A percentile compares a stretch with the other conserved stretches of the same genome.
These are phyloP conservation scores for Mycena citricolor DNA, from an alignment of 1,284 basidiomycete genomes.

Conservation along the genomic window DNA sequence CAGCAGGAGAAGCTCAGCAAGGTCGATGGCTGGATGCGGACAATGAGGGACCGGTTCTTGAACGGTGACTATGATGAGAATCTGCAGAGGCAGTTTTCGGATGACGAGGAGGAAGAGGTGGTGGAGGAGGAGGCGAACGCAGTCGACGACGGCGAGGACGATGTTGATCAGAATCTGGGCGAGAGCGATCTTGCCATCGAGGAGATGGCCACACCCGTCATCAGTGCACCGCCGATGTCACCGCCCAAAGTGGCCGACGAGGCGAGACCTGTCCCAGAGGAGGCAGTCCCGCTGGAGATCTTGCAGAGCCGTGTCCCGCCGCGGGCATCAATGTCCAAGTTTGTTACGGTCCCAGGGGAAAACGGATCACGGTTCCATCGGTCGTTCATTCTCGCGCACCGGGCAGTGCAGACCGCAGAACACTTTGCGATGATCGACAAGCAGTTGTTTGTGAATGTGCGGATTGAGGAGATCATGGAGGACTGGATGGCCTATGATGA, in stretches of 20 bases:
- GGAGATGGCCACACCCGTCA: slow-evolving; percentile 31
- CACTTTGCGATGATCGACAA: slow-evolving; percentile 88
- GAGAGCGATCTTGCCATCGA: slow-evolving; percentile 14
- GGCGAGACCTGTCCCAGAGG: slow-evolving; percentile 54
- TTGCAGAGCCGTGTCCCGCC: slow-evolving; percentile 55
- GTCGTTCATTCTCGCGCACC: slow-evolving; percentile 64
- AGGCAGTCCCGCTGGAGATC: slow-evolving; percentile 66
- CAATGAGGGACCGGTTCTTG: slow-evolving; percentile 62
- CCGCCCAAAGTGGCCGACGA: slow-evolving; percentile 38
- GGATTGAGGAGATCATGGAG: slow-evolving; percentile 80
- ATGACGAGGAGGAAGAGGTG: slow-evolving; percentile 44
- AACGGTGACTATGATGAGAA: slow-evolving; percentile 56
- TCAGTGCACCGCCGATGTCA: slow-evolving; percentile 25
- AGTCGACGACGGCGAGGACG: slow-evolving; percentile 9
- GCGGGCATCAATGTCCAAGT: slow-evolving; percentile 32
- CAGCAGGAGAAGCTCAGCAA: slow-evolving; percentile 70
- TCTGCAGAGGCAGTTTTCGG: slow-evolving; percentile 51
- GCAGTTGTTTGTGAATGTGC: slow-evolving; percentile 80
- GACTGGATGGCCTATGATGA: slow-evolving; percentile 68
- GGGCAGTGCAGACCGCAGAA: slow-evolving; percentile 66
- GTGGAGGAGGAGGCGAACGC: slow-evolving; percentile 30
- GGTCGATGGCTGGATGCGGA: slow-evolving; percentile 80
- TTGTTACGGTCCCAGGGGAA: slow-evolving; percentile 24
- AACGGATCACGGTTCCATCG: slow-evolving; percentile 47
- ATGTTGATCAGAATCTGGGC: slow-evolving; percentile 18